Conservation (phyloP, 169 alveolate genomes). For the Cryptosporidium meleagridis region DNA sequence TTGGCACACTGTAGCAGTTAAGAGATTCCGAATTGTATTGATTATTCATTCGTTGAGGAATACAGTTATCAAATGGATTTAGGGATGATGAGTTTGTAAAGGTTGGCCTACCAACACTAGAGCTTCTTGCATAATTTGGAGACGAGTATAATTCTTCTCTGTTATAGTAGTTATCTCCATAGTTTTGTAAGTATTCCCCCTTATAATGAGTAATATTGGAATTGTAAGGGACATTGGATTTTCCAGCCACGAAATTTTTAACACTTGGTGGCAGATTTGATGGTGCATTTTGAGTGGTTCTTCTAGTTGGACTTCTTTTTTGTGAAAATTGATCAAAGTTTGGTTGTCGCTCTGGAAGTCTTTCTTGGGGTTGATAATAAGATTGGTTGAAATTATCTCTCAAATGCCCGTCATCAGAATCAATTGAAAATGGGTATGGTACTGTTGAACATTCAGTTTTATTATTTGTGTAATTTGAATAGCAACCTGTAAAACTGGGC, state of each 20-base stretch:
- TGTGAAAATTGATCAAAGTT: background rate
- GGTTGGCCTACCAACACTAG: slow-evolving; percentile 49
- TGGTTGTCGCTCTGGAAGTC: background rate
- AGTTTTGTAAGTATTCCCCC: background rate
- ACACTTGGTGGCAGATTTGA: background rate
- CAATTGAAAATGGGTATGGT: slow-evolving; percentile 54
- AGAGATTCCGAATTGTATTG: slow-evolving; percentile 12
- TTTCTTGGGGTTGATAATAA: background rate
- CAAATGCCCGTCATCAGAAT: slow-evolving; percentile 33
- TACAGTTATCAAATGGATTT: slow-evolving; percentile 43
- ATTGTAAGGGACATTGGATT: slow-evolving; percentile 34
- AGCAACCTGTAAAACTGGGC: background rate
- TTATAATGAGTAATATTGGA: slow-evolving; percentile 12
- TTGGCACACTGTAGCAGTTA: slow-evolving; percentile 57
- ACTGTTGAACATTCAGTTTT: slow-evolving; percentile 30
- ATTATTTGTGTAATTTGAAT: background rate
- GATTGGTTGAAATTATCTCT: background rate
- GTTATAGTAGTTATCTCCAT: slow-evolving; percentile 19
- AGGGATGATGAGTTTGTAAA: slow-evolving; percentile 5
- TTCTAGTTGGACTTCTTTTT: slow-evolving; percentile 21
- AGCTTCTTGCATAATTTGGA: slow-evolving; percentile 20
- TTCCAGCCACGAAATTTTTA: slow-evolving; percentile 14
- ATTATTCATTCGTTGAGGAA: slow-evolving; percentile 2
- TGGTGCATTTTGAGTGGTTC: slow-evolving; percentile 22
- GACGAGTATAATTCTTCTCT: slow-evolving; percentile 8